Conservation (phyloP, 108 stramenopile genomes). For the Nitzschia putrida region DNA sequence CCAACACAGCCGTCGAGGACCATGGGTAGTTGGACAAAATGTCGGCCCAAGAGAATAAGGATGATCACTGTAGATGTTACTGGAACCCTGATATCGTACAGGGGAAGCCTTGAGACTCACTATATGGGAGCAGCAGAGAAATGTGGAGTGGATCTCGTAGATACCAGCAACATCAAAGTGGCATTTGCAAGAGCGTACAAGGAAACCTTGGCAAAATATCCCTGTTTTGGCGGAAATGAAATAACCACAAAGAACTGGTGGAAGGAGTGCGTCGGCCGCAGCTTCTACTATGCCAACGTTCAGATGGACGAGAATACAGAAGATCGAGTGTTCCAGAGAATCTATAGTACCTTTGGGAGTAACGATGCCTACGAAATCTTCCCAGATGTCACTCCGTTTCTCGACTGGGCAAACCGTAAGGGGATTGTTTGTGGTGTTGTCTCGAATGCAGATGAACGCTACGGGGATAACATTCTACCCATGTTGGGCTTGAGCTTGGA, state of each 20-base stretch:
- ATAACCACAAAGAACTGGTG: conserved; percentile 76
- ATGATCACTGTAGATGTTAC: conserved; percentile 75
- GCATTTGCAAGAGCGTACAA: conserved; percentile 39
- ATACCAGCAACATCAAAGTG: conserved; percentile 24
- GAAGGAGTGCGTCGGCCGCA: conserved; percentile 42
- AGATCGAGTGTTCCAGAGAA: conserved; percentile 67
- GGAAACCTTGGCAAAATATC: conserved; percentile 54
- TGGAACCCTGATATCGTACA: conserved; percentile 69
- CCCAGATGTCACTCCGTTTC: conserved; percentile 61
- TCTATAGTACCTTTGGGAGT: conserved; percentile 65
- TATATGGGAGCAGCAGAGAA: conserved; percentile 63
- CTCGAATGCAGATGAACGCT: conserved; percentile 76
- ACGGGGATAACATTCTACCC: conserved; percentile 71
- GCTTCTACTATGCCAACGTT: conserved; percentile 37
- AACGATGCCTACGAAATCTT: conserved; percentile 58
- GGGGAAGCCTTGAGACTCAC: conserved; percentile 64
- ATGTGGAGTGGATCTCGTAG: conserved; percentile 49
- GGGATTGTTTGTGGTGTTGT: conserved; percentile 66
- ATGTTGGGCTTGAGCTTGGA: conserved; percentile 72
- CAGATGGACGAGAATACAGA: conserved; percentile 46
- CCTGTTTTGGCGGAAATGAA: conserved; percentile 61
- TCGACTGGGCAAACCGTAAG: conserved; percentile 57
- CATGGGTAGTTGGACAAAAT: conserved; percentile 54
- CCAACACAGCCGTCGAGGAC: conserved; percentile 4
- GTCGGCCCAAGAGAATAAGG: conserved; percentile 53